These are phyloP conservation scores for Wickerhamiella australiensis DNA, from an alignment of 805 yeast genomes.

Conservation along the genomic window DNA sequence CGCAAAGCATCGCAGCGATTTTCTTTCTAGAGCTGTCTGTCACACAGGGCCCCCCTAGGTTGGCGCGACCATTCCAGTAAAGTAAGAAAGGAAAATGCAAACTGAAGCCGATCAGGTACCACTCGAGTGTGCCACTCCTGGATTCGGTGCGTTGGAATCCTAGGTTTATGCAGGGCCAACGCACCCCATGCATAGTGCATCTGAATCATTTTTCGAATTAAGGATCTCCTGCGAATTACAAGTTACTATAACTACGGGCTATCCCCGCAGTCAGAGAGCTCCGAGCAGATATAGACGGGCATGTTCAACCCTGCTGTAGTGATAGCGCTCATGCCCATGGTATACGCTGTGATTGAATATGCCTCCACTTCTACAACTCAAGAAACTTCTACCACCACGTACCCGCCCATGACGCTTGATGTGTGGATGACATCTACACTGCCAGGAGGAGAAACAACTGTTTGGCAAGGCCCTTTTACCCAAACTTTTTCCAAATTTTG, in stretches of 20 bases:
- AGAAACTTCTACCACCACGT: neutral
- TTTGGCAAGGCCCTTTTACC: neutral
- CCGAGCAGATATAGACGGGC: neutral
- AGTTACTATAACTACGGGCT: neutral
- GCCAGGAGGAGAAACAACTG: neutral
- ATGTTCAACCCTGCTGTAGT: neutral
- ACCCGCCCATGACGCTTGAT: conserved; percentile 4
- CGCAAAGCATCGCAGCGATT: neutral
- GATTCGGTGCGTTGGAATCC: neutral
- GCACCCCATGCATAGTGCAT: neutral
- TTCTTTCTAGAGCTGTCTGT: neutral
- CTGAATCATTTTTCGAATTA: neutral
- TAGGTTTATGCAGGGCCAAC: neutral
- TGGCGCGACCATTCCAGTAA: too few relatives aligned
- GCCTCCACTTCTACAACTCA: neutral
- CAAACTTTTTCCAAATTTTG: neutral
- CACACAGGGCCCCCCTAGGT: neutral
- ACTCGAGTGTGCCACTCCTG: neutral
- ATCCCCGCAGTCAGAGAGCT: neutral
- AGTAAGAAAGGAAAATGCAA: too few relatives aligned
- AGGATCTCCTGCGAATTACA: neutral
- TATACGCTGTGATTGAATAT: neutral
- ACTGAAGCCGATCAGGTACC: too few relatives aligned
- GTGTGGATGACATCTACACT: conserved; percentile 4
- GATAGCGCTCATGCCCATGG: neutral